Evolutionary conservation across 1,284 basidiomycete genomes (phyloP).

Genomic region (Boletus smithii): DNA sequence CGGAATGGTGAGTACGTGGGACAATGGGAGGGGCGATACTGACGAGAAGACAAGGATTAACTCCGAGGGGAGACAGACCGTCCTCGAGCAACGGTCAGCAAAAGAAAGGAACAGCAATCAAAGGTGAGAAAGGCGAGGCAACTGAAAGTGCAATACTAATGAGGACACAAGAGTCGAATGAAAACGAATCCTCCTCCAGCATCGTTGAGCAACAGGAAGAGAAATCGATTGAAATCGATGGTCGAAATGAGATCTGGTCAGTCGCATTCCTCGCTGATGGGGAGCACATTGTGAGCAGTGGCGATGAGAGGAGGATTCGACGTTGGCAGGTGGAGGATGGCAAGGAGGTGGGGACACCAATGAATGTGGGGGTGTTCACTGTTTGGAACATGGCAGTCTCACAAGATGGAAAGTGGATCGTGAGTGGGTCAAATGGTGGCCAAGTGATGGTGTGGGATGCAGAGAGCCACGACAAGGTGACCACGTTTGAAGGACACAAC

Average conservation of each 20-base stretch:
- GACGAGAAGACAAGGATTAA: background rate
- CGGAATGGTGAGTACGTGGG: conserved; percentile 1
- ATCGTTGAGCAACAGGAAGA: background rate
- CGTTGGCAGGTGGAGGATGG: background rate
- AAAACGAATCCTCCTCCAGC: background rate
- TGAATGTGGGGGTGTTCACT: background rate
- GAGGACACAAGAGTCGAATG: background rate
- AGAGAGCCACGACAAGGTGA: background rate
- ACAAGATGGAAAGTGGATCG: background rate
- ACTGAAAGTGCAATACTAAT: too few species aligned
- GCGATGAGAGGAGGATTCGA: background rate
- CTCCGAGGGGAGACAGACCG: background rate
- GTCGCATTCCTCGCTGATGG: background rate
- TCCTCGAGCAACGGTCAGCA: background rate
- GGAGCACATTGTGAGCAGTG: background rate
- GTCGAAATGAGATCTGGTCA: background rate
- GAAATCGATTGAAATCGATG: background rate
- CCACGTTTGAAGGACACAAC: background rate
- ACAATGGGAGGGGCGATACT: background rate
- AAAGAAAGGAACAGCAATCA: background rate
- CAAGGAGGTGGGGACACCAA: background rate
- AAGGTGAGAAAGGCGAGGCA: background rate
- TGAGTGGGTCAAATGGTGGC: background rate
- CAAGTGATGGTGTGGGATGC: background rate
- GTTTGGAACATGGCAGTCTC: background rate